Percentiles rank a stretch among this genome's conserved stretches.
phyloP scores from a whole-genome alignment of 352 stramenopile species.

The Lagenidium sp. region DNA sequence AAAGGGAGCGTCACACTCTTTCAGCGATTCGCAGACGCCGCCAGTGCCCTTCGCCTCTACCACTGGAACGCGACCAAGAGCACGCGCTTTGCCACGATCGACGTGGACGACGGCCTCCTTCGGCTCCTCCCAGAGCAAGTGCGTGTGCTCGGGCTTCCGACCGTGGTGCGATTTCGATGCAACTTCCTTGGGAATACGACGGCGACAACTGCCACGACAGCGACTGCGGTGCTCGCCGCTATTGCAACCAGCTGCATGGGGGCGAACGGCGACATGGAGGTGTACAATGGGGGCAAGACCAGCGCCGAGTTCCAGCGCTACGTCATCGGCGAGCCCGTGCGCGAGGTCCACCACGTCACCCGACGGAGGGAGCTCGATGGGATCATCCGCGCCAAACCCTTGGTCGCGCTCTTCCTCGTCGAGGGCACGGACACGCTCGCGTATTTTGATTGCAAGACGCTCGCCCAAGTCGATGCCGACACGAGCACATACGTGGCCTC shows the following conservation, averaged over 20 bases:
- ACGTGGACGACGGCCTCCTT: conserved; percentile 10
- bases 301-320: conserved; percentile 33
- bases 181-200: neutral
- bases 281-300: conserved; percentile 21
- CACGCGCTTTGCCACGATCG: conserved; percentile 18
- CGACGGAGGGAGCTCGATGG: conserved; percentile 5
- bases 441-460: conserved; percentile 21
- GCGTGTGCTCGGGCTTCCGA: conserved; percentile 18
- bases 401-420: conserved; percentile 26
- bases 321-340: conserved; percentile 17
- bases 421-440: conserved; percentile 21
- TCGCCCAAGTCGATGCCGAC: conserved; percentile 19
- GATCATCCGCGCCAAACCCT: conserved; percentile 12
- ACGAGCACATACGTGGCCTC: conserved; percentile 16
- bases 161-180: conserved; percentile 23
- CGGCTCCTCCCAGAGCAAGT: conserved; percentile 7
- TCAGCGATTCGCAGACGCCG: conserved; percentile 20
- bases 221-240: neutral
- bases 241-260: conserved; percentile 15
- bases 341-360: conserved; percentile 9
- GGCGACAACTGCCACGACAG: neutral
- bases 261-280: conserved; percentile 6
- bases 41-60: conserved; percentile 13
- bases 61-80: conserved; percentile 4
- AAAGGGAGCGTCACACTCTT: conserved; percentile 21